Conservation (phyloP, 805 yeast genomes). For the Myxozyma nipponensis region DNA sequence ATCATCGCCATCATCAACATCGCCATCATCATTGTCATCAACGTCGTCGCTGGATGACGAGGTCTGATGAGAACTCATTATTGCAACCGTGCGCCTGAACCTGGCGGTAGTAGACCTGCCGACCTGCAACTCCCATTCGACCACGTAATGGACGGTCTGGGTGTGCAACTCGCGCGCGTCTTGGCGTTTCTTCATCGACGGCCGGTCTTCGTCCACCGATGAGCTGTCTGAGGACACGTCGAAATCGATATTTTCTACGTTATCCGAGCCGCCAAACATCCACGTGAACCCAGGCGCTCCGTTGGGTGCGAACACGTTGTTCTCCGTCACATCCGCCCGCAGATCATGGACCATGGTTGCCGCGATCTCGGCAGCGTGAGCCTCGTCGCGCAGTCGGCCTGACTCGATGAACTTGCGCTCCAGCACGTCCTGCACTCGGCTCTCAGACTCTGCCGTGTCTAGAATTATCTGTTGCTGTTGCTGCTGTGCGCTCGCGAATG, state of each 20-base stretch:
- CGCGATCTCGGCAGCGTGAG: slow-evolving; percentile 11
- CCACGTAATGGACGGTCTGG: slow-evolving; percentile 1
- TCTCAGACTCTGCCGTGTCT: background rate
- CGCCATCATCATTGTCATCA: too few relatives aligned
- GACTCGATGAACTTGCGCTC: slow-evolving; percentile 3
- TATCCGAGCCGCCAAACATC: slow-evolving; percentile 23
- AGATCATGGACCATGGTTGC: slow-evolving; percentile 5
- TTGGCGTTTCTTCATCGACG: background rate
- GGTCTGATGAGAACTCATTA: too few relatives aligned
- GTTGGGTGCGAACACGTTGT: background rate
- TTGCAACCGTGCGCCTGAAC: slow-evolving; percentile 4
- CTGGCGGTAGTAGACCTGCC: slow-evolving; percentile 9
- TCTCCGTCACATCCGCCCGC: background rate
- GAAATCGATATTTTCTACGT: slow-evolving; percentile 12
- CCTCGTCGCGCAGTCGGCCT: background rate
- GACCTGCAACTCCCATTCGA: slow-evolving; percentile 13
- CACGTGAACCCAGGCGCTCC: slow-evolving; percentile 13
- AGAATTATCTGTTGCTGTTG: slow-evolving; percentile 2
- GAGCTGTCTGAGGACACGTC: slow-evolving; percentile 1
- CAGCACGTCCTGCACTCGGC: background rate
- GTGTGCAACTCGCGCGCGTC: background rate
- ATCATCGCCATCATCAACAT: too few relatives aligned
- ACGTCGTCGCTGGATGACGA: too few relatives aligned
- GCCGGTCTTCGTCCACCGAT: background rate
- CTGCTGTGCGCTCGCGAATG: slow-evolving; percentile 4